Evolutionary conservation across 495 filamentous ascomycete species (phyloP), one percentile per base, ranked within the genome.

Genomic region (Oleoguttula mirabilis): DNA sequence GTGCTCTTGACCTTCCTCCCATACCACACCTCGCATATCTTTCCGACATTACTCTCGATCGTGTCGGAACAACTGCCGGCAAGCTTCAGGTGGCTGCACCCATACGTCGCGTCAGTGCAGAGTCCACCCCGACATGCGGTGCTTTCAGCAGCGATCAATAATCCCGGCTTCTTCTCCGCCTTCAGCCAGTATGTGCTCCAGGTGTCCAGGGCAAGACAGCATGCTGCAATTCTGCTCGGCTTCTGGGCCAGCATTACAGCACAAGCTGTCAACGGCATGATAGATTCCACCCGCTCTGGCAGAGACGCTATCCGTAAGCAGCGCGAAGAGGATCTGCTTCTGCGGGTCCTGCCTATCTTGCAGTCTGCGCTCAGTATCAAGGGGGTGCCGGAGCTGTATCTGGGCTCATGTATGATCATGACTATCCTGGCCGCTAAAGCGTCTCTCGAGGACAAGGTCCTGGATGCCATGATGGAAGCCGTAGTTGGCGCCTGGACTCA

Each of bases 1-100:
- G 64, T 90, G 14, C 63, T 96, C n/a, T 66, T 88, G 35, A 85
- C 86, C 7, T 94, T 96, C 59, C 68, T 99, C 11, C 90, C 92
- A 2, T 95, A 92, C 54, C 85, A 96, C 55, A 77, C 77, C 0
- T 78, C 80, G 10, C 82, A 79, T 3, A 71, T 84, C 2, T 93
- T 95, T 56, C 60, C 78, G 6, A 83, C 82, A 3, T 65, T 96
- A 3, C 67, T 99, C 4, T 80, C 84, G 1, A 84, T 94, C 43
- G 59, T 99, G 11, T 84, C 93, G 0, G 59, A 68, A 7, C 70
- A 75, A 20, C 62, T 92, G 6, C 76, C 84, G 0, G 62, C 73
- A 19, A 74, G 80, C n/a, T 84, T 92, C 59, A 75, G 75, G 52
- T 88, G 93, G 52, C 68, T 99, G 20, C 69, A 77, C 45, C 87